phyloP scores from a whole-genome alignment of 2,329 filamentous ascomycete genomes.

The Lasiodiplodia citricola region DNA sequence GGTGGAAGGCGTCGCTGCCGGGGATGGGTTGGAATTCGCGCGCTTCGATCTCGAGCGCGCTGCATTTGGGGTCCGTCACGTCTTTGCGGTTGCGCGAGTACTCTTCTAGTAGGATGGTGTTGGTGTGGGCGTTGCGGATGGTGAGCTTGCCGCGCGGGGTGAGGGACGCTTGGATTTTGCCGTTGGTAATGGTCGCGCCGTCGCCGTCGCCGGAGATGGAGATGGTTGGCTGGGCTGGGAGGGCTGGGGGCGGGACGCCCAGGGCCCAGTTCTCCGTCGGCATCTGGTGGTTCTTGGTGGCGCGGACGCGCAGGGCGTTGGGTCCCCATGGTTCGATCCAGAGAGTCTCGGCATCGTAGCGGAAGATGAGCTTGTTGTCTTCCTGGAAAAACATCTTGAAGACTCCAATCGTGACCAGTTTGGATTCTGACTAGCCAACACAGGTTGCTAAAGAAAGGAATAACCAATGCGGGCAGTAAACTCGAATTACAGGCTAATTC shows the following conservation, averaged over 20 bases:
- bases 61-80: conserved; percentile 62
- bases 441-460: not conserved
- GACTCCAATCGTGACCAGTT: not conserved
- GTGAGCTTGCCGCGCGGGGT: conserved; percentile 57
- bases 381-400: conserved; percentile 47
- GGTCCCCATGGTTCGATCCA: conserved; percentile 57
- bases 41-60: conserved; percentile 61
- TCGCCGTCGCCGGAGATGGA: conserved; percentile 27
- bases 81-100: conserved; percentile 59
- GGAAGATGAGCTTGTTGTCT: conserved; percentile 65
- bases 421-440: too few species aligned
- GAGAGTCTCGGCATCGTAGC: conserved; percentile 56
- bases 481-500: not conserved
- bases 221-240: conserved; percentile 24
- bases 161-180: conserved; percentile 55
- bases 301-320: conserved; percentile 55
- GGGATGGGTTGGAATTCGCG: conserved; percentile 62
- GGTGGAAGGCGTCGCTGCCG: conserved; percentile 58
- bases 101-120: conserved; percentile 58
- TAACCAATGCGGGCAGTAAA: not conserved
- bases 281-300: conserved; percentile 47
- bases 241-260: conserved; percentile 18
- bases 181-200: conserved; percentile 53
- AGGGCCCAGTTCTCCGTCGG: conserved; percentile 38
- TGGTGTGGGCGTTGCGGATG: conserved; percentile 49